A percentile compares a stretch with the other conserved stretches of the same genome.
phyloP scores from a whole-genome alignment of 345 rosid genomes.

The Corymbia maculata region DNA sequence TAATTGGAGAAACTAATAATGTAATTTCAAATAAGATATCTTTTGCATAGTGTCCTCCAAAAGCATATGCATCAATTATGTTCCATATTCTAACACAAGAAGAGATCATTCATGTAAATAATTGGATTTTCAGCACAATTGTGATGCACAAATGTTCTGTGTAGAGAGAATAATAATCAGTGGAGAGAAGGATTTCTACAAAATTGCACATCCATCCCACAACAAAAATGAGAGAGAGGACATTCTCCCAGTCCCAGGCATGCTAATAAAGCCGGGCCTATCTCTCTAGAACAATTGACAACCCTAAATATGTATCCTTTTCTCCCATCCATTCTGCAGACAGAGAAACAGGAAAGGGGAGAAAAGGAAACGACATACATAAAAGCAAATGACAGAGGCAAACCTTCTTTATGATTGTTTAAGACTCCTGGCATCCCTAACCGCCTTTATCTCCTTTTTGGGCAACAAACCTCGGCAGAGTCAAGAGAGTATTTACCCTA shows the following conservation, averaged over 20 bases:
- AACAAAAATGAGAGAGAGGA: constrained; percentile 15
- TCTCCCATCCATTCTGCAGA: background rate
- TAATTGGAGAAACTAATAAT: background rate
- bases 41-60: background rate
- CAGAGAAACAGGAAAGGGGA: constrained; percentile 4
- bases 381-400: constrained; percentile 1
- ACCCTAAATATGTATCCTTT: constrained; percentile 5
- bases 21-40: background rate
- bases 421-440: background rate
- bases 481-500: constrained; percentile 70
- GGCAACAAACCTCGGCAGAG: constrained; percentile 77
- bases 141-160: background rate
- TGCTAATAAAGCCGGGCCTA: constrained; percentile 48
- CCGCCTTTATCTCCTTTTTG: constrained; percentile 30
- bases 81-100: background rate
- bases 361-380: background rate
- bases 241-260: constrained; percentile 32
- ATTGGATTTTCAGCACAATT: background rate
- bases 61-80: background rate
- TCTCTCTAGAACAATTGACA: constrained; percentile 28
- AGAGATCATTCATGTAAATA: background rate
- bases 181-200: background rate
- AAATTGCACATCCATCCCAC: background rate
- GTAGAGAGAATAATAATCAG: background rate
- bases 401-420: constrained; percentile 3